Evolutionary conservation across 306 rosid genomes (phyloP).

Genomic region (Acmispon strigosus): DNA sequence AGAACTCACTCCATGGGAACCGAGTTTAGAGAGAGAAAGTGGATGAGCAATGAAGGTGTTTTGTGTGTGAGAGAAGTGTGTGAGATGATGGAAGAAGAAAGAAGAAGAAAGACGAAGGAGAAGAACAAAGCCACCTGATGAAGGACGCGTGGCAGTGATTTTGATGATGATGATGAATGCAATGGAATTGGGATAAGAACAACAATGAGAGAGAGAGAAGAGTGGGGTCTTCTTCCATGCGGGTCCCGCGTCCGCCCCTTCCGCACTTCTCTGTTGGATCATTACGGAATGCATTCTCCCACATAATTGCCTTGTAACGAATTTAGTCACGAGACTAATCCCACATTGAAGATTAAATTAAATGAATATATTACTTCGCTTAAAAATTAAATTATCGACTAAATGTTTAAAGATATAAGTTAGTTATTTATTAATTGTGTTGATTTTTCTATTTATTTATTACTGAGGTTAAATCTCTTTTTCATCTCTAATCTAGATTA

Average conservation of each 20-base stretch:
- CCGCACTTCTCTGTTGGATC: constrained; percentile 13
- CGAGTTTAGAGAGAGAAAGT: not conserved
- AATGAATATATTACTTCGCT: no score
- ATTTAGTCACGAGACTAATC: no score
- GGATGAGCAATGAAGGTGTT: not conserved
- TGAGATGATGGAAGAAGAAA: not conserved
- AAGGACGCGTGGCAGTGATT: constrained; percentile 36
- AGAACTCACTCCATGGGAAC: not conserved
- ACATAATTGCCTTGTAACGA: no score
- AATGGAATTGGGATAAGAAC: constrained; percentile 28
- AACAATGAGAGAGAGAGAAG: not conserved
- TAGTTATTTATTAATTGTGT: no score
- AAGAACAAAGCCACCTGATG: constrained; percentile 12
- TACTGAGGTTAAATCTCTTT: no score
- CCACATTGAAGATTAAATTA: no score
- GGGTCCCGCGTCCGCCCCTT: constrained; percentile 37
- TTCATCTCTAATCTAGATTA: no score
- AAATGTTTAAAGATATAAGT: no score
- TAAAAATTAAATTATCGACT: no score
- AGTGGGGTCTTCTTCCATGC: not conserved
- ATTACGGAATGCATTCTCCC: not conserved
- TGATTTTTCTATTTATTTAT: no score
- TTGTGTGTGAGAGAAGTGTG: not conserved
- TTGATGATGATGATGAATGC: not conserved
- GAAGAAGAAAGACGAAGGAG: not conserved